Base-by-base conservation (phyloP, 176 grass and related monocot genomes). In the Miscanthus lutarioriparius region DNA sequence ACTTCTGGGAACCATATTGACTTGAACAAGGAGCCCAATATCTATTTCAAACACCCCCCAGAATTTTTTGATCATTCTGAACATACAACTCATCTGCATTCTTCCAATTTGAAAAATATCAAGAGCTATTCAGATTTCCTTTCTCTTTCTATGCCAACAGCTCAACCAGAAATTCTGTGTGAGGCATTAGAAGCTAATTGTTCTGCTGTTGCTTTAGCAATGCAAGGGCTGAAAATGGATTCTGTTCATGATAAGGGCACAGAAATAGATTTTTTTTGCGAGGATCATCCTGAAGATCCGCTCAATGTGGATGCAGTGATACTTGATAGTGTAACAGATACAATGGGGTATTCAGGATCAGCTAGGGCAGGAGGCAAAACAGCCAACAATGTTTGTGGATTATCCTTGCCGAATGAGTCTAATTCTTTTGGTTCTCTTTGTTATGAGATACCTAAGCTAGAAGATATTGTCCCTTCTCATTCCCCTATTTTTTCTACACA, bases 381-480 rank as follows among this genome's bases (percentile, higher is more conserved):
- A 78, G 36, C 0, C 8, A 88, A 72, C 7, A 72, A 64, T 12
- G 32, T 33, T 33, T 41, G 56, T 9, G 20, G 35, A 74, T 58
- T 77, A 79, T 58, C 35, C 43, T 67, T 71, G 51, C 36, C 12
- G 33, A 69, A 67, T 37, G 82, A 94, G 16, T 74, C 72, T 86
- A 75, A 64, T 23, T 80, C 85, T 48, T 72, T 90, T 87, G 91
- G 91, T 82, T 94, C 91, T 85, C 91, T 99, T 74, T 96, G 74
- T 90, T 99, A 96, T 83, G 65, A 92, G 73, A 92, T 85, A 78
- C 86, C 93, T 87, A 89, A 83, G 58, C 43, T 89, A 44, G 89
- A 88, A 87, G 81, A 92, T 75, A 56, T 74, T 27, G 70, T 66
- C 53, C 77, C 67, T 83, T 61, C 68, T 51, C 64, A 82, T 59